Conservation (phyloP, 805 yeast genomes). For the Candida quercuum region DNA sequence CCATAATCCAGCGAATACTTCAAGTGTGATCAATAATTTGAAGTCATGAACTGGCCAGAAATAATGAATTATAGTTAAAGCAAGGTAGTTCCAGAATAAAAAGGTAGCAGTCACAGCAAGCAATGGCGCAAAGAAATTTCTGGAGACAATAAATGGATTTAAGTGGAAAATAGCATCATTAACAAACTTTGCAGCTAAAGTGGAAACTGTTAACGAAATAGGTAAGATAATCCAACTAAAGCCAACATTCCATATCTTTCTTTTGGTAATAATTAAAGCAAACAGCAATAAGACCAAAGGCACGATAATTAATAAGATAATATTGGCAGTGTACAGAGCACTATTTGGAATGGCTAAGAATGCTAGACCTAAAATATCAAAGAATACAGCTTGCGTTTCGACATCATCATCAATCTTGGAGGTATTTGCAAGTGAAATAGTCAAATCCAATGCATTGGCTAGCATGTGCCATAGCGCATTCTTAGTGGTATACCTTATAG, state of each 20-base stretch:
- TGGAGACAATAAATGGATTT: conserved; percentile 49
- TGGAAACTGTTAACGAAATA: conserved; percentile 43
- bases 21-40: conserved; percentile 51
- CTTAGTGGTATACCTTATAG: conserved; percentile 54
- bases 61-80: conserved; percentile 37
- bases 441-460: conserved; percentile 59
- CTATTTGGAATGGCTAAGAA: conserved; percentile 51
- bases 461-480: conserved; percentile 85
- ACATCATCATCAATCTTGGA: conserved; percentile 28
- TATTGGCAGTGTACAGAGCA: conserved; percentile 44
- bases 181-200: conserved; percentile 29
- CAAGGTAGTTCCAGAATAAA: conserved; percentile 48
- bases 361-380: conserved; percentile 56
- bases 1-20: conserved; percentile 57
- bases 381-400: conserved; percentile 48
- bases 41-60: conserved; percentile 49
- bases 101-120: conserved; percentile 42
- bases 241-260: conserved; percentile 44
- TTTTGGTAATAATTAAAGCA: conserved; percentile 40
- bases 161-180: conserved; percentile 34
- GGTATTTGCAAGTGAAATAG: conserved; percentile 38
- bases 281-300: conserved; percentile 51
- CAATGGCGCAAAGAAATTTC: conserved; percentile 44
- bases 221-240: conserved; percentile 55
- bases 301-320: conserved; percentile 43